Conservation (phyloP, 2,329 filamentous ascomycete genomes). For the Verticillium tricorpus region DNA sequence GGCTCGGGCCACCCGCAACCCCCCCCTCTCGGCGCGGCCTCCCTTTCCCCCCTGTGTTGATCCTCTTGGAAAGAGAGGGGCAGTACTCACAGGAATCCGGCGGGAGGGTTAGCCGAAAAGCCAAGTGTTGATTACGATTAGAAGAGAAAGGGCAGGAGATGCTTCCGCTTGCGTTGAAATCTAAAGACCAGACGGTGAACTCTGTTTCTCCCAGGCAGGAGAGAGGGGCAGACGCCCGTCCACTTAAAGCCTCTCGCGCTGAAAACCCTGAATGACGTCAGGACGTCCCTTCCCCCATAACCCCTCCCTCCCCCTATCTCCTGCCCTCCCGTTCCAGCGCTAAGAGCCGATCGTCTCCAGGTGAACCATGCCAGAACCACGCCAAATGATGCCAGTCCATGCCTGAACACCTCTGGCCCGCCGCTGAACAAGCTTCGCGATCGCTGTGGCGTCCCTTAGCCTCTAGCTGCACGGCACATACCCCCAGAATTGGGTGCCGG, state of each 20-base stretch:
- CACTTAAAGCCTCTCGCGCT: background rate
- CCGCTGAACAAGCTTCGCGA: background rate
- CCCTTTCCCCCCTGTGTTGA: background rate
- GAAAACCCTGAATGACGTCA: background rate
- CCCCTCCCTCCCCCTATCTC: background rate
- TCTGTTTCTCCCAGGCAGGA: background rate
- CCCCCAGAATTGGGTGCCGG: background rate
- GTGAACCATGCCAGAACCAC: background rate
- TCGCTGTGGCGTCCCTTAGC: background rate
- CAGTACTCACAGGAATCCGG: background rate
- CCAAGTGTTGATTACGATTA: background rate
- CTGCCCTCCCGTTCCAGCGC: background rate
- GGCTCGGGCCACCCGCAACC: background rate
- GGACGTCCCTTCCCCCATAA: background rate
- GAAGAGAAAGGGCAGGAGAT: background rate
- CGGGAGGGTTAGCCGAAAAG: background rate
- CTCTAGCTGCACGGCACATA: background rate
- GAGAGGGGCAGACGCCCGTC: background rate
- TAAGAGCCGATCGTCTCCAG: background rate
- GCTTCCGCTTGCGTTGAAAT: background rate
- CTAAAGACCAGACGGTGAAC: background rate
- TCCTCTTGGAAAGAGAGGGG: background rate
- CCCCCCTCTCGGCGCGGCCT: background rate
- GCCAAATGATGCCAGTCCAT: background rate
- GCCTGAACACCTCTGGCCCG: background rate